phyloP scores from a whole-genome alignment of 1,284 basidiomycete genomes.

The Moesziomyces antarcticus region DNA sequence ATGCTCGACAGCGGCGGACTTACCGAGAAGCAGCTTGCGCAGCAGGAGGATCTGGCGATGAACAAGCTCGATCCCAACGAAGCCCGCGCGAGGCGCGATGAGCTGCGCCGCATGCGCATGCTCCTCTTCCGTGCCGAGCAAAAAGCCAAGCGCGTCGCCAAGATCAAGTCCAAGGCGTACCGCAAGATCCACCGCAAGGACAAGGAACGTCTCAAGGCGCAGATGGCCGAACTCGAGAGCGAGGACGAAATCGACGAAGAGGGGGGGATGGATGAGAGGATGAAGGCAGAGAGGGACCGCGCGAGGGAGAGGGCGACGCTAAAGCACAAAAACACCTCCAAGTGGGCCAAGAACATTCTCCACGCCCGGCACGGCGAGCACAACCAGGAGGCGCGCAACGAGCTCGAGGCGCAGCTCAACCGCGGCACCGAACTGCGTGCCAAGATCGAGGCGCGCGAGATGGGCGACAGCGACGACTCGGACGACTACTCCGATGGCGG shows the following conservation, averaged over 20 bases:
- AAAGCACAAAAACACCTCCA: conserved; percentile 67
- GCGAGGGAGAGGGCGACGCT: conserved; percentile 64
- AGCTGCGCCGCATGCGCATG: conserved; percentile 88
- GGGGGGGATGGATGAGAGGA: conserved; percentile 71
- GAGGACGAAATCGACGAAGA: conserved; percentile 68
- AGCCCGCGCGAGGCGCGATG: conserved; percentile 80
- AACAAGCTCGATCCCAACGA: conserved; percentile 85
- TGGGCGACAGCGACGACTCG: conserved; percentile 23
- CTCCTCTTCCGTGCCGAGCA: conserved; percentile 92
- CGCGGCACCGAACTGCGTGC: conserved; percentile 49
- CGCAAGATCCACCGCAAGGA: conserved; percentile 85
- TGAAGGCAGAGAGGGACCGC: conserved; percentile 78
- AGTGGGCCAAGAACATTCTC: conserved; percentile 63
- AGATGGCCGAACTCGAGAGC: conserved; percentile 68
- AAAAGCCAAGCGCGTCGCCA: conserved; percentile 88
- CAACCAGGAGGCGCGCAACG: conserved; percentile 54
- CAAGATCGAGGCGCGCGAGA: conserved; percentile 56
- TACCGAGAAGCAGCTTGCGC: conserved; percentile 75
- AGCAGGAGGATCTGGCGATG: conserved; percentile 83
- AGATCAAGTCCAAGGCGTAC: conserved; percentile 96
- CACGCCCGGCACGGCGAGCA: conserved; percentile 40
- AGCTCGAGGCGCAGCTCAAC: conserved; percentile 59
- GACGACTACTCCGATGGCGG: conserved; percentile 15
- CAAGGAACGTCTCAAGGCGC: conserved; percentile 71
- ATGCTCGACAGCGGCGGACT: conserved; percentile 67